phyloP scores from a whole-genome alignment of 2,329 filamentous ascomycete genomes.

The Coniochaeta prunicola region DNA sequence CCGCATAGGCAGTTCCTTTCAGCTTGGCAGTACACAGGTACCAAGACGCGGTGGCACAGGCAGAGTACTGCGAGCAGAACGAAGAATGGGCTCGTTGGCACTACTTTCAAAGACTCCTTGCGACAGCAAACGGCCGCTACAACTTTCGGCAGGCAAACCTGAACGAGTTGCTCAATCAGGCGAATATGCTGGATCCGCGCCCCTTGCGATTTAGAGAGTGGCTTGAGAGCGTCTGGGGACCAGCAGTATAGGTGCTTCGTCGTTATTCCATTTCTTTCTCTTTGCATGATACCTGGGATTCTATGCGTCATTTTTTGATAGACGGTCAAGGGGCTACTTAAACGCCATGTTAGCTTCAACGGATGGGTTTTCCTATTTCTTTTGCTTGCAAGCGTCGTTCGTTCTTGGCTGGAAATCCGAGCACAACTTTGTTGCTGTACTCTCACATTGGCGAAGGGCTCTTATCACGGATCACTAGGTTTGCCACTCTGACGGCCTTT shows the following conservation, averaged over 20 bases:
- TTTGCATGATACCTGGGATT: not conserved
- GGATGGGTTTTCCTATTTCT: not conserved
- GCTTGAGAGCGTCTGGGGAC: conserved; percentile 41
- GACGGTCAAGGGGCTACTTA: not conserved
- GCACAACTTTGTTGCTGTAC: not conserved
- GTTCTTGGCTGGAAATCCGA: not conserved
- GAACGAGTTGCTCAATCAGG: conserved; percentile 39
- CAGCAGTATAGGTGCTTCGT: conserved; percentile 8
- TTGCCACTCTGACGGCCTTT: no score
- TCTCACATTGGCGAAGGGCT: not conserved
- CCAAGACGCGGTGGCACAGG: conserved; percentile 30
- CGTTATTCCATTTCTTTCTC: not conserved
- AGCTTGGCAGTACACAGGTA: conserved; percentile 29
- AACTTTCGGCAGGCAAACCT: conserved; percentile 55
- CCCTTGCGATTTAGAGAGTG: conserved; percentile 47
- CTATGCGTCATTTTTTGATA: not conserved
- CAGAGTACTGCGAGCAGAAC: conserved; percentile 34
- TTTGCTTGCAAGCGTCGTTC: not conserved
- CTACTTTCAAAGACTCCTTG: conserved; percentile 55
- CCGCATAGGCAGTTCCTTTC: conserved; percentile 29
- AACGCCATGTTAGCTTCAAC: not conserved
- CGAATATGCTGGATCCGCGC: conserved; percentile 30
- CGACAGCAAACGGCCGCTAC: conserved; percentile 62
- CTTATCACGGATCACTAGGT: not conserved
- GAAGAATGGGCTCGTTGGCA: conserved; percentile 41